Evolutionary conservation across 805 yeast species (phyloP).

Genomic region (Cyberlindnera bimundalis): DNA sequence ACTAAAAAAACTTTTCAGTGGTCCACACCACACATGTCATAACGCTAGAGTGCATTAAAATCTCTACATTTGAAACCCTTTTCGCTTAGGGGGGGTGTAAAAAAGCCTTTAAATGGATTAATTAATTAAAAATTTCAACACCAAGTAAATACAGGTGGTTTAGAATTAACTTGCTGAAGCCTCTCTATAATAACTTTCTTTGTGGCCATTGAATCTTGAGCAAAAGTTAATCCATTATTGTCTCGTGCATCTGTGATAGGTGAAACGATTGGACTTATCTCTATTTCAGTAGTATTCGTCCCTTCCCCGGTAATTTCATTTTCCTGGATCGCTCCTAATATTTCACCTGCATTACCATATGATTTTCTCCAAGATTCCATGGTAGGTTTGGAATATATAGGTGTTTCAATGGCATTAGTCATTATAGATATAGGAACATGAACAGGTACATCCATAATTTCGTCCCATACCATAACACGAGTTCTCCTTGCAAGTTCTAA

Average conservation of each 20-base stretch:
- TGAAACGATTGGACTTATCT: not conserved
- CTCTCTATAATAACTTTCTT: conserved; percentile 58
- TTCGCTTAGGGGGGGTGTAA: no score
- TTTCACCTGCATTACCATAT: not conserved
- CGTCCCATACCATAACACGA: conserved; percentile 56
- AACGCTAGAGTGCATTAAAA: no score
- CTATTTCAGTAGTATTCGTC: not conserved
- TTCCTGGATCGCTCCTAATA: conserved; percentile 8
- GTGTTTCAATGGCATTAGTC: conserved; percentile 43
- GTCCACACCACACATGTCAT: no score
- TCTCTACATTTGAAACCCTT: no score
- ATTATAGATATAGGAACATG: conserved; percentile 36
- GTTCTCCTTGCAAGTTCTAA: conserved; percentile 60
- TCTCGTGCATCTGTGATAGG: not conserved
- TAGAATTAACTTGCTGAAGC: conserved; percentile 48
- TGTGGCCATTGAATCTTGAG: conserved; percentile 22
- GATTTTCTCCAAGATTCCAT: no score
- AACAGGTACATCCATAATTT: conserved; percentile 55
- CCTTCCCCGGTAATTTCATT: not conserved
- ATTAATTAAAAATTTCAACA: conserved; percentile 33
- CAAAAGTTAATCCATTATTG: conserved; percentile 9
- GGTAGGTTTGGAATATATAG: conserved; percentile 18
- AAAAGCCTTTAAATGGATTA: no score
- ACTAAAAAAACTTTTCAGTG: no score
- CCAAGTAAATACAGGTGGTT: conserved; percentile 68